These are phyloP conservation scores for Thalassiosira profunda DNA, from an alignment of 108 stramenopile genomes.

Conservation along the genomic window DNA sequence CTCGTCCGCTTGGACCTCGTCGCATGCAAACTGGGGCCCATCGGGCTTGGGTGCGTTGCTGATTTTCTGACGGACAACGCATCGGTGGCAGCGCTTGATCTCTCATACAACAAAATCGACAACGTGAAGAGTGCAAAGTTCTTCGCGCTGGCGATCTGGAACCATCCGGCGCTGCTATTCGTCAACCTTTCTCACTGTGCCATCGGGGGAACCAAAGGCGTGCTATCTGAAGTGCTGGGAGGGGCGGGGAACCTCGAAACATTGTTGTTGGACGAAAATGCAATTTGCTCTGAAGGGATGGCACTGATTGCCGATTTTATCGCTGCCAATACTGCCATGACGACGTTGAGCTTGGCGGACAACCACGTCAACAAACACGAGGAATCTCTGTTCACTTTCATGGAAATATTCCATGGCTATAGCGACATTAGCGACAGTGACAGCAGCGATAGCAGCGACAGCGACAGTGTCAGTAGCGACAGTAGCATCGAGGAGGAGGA, in stretches of 20 bases:
- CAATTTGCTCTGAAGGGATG: neutral
- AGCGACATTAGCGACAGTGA: no score
- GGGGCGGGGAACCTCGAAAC: neutral
- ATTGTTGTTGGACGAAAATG: neutral
- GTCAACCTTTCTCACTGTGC: neutral
- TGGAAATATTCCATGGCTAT: no score
- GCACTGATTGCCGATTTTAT: conserved; percentile 3
- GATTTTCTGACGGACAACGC: neutral
- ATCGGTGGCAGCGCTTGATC: neutral
- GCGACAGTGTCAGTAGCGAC: no score
- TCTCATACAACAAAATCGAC: neutral
- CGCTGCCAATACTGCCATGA: neutral
- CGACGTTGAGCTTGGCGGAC: conserved; percentile 3
- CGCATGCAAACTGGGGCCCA: no score
- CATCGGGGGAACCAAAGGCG: neutral
- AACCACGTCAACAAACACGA: no score
- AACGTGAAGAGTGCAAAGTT: neutral
- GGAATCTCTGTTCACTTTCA: no score
- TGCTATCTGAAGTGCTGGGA: neutral
- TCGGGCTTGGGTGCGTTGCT: neutral
- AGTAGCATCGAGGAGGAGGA: no score
- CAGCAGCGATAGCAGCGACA: no score
- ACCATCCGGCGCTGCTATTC: neutral
- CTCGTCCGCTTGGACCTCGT: neutral
- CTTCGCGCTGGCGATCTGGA: neutral